Evolutionary conservation across 2,329 filamentous ascomycete genomes (phyloP).

Genomic region (Monilinia vaccinii-corymbosi): DNA sequence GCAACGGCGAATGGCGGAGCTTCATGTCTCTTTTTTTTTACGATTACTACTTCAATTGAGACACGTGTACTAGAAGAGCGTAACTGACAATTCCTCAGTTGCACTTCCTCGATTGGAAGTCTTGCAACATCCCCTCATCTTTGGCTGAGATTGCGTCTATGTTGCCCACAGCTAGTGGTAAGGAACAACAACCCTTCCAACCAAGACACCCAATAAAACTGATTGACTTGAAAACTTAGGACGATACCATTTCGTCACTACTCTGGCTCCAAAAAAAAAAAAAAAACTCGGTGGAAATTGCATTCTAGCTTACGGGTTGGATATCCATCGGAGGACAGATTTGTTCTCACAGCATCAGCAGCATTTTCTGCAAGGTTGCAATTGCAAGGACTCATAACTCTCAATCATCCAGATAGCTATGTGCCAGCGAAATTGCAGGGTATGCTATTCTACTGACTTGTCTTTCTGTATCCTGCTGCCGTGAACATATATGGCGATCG

Average conservation of each 20-base stretch:
- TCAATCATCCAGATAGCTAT: constrained; percentile 35
- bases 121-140: constrained; percentile 33
- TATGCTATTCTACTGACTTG: constrained; percentile 39
- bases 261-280: constrained; percentile 38
- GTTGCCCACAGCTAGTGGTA: constrained; percentile 27
- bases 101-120: constrained; percentile 35
- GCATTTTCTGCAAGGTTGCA: constrained; percentile 39
- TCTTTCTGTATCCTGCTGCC: constrained; percentile 32
- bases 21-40: constrained; percentile 39
- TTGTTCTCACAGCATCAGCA: constrained; percentile 38
- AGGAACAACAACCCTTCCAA: not conserved
- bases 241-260: constrained; percentile 52
- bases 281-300: constrained; percentile 29
- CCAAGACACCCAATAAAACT: not conserved
- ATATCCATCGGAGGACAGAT: constrained; percentile 39
- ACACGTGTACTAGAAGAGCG: not conserved
- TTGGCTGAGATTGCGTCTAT: constrained; percentile 38
- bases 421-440: constrained; percentile 36
- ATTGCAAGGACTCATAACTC: constrained; percentile 35
- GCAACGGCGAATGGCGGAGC: constrained; percentile 38
- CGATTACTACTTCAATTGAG: constrained; percentile 30
- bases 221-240: constrained; percentile 18
- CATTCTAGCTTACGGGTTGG: constrained; percentile 37
- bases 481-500: constrained; percentile 8
- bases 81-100: constrained; percentile 21